These are phyloP conservation scores for Candida ulmi DNA, from an alignment of 805 yeast genomes.

Conservation along the genomic window DNA sequence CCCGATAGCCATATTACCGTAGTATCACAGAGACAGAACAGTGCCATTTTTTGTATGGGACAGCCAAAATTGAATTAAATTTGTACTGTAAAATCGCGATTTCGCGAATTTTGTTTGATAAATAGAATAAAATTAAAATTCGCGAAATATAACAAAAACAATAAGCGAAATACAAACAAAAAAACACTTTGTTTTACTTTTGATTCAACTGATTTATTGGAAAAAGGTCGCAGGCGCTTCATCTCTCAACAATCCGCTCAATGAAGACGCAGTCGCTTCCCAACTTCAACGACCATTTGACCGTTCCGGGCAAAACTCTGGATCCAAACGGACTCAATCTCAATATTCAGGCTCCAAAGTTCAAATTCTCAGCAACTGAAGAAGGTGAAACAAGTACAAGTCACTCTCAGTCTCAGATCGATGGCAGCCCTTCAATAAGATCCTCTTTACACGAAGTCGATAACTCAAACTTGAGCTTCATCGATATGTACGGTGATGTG, in stretches of 20 bases:
- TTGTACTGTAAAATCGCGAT: no score
- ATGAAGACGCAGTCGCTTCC: constrained; percentile 10
- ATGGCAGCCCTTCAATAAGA: neutral
- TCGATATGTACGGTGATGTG: constrained; percentile 31
- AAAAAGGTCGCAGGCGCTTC: no score
- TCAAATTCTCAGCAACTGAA: neutral
- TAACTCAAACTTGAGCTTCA: constrained; percentile 29
- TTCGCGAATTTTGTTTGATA: no score
- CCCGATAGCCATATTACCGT: constrained; percentile 8
- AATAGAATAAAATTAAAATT: no score
- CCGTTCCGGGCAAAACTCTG: neutral
- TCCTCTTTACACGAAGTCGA: constrained; percentile 5
- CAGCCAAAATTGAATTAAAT: no score
- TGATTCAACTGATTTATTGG: no score
- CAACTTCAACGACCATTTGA: constrained; percentile 3
- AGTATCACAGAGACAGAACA: neutral
- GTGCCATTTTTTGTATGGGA: neutral
- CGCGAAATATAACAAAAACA: neutral
- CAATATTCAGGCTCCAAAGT: neutral
- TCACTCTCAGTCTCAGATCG: neutral
- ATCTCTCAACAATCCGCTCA: no score
- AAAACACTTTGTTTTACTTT: no score
- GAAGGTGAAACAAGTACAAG: neutral
- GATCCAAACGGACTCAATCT: neutral
- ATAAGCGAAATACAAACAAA: no score